Base-by-base conservation (phyloP, 345 rosid species). In the Citrus maxima region DNA sequence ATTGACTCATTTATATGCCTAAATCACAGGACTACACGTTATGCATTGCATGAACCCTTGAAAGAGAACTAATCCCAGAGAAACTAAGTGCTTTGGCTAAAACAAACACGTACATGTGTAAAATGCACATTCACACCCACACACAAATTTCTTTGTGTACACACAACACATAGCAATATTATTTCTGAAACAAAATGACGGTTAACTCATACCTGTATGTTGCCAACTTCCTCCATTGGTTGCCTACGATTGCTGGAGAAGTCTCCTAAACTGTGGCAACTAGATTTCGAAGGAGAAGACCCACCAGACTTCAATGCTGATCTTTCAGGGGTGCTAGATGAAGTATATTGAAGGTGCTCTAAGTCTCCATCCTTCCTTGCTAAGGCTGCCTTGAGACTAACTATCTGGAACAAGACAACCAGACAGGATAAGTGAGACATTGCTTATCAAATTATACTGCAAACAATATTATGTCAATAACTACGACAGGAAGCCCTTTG, bases 381-480 rank as follows among this genome's bases (percentile, higher is more conserved):
- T 75, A 89, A 81, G 77, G 97, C 94, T 75, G 89, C 83, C 86
- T 91, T 93, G 67, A 92, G 92, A 80, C 81, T 86, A 66, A 92
- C 90, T 74, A 93, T 90, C 98, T 95, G 85, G 28, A 85, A 77
- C 49, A 62, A 55, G 54, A 28, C 25, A 61, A 70, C 27, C 56
- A 66, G 16, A 42, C 46, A 37, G 56, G 30, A 34, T 42, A 32
- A 56, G n/a, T 24, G 22, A 59, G 62, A 59, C 24, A 22, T 6
- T 6, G 62, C 14, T 9, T 8, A 59, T 22, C 25, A 59, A 59
- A 59, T 59, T 21, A 66, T 66, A 19, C 7, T 16, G 42, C 42
- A 21, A 65, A 32, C 69, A 32, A 65, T 7, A 65, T 6, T 35
- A 65, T 10, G 10, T 65, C 25, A 65, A 65, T 65, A 19, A 7